Percentiles rank a stretch among this genome's conserved stretches.
phyloP scores from a whole-genome alignment of 306 rosid genomes.

The Cucurbita pepo region DNA sequence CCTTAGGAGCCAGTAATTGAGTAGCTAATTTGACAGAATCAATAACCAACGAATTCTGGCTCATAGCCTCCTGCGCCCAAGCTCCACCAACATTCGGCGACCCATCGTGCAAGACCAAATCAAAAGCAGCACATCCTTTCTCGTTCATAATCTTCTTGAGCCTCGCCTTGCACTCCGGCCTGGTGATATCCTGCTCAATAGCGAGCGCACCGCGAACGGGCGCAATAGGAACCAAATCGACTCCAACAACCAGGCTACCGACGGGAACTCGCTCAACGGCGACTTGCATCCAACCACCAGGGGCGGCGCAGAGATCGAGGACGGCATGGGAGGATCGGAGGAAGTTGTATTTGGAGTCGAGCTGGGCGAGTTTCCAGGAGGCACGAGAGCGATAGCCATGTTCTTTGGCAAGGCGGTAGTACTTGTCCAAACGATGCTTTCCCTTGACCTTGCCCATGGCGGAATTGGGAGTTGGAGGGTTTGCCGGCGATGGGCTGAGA shows the following conservation, averaged over 20 bases:
- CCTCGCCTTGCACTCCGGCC: conserved; percentile 46
- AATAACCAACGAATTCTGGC: conserved; percentile 76
- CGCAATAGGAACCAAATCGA: conserved; percentile 65
- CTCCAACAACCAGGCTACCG: conserved; percentile 54
- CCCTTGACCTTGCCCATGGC: conserved; percentile 93
- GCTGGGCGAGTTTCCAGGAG: conserved; percentile 82
- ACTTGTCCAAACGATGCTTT: conserved; percentile 87
- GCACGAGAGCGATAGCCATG: conserved; percentile 93
- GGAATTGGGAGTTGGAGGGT: not conserved
- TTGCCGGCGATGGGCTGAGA: not conserved
- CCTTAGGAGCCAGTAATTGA: conserved; percentile 67
- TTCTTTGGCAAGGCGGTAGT: conserved; percentile 74
- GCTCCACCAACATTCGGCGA: conserved; percentile 93
- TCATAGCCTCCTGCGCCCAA: conserved; percentile 85
- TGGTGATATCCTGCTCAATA: conserved; percentile 73
- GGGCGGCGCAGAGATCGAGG: conserved; percentile 98
- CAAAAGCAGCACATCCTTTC: conserved; percentile 31
- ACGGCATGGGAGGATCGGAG: conserved; percentile 68
- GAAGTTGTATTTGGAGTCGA: conserved; percentile 46
- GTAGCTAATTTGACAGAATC: conserved; percentile 76
- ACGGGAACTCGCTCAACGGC: conserved; percentile 80
- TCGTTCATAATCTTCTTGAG: conserved; percentile 52
- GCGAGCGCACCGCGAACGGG: conserved; percentile 63
- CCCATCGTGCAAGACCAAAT: conserved; percentile 70
- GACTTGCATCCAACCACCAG: conserved; percentile 98